These are phyloP conservation scores for Harringtonia aguacate DNA, from an alignment of 2,329 filamentous ascomycete species.

Conservation along the genomic window DNA sequence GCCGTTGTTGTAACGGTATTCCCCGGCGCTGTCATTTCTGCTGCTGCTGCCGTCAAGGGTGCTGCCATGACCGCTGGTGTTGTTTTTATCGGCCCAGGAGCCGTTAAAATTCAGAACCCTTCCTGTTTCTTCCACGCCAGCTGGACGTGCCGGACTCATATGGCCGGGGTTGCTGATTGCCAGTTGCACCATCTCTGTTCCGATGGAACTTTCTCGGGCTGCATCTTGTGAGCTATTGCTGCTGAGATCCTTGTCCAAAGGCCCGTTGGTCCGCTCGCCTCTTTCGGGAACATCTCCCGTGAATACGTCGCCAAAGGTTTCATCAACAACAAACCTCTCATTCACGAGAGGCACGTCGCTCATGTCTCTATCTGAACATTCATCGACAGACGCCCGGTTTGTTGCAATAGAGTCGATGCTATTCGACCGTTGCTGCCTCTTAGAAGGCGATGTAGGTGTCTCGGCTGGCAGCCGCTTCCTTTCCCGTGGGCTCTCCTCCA, in stretches of 20 bases:
- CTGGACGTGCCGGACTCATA: neutral
- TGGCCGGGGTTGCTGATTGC: constrained; percentile 1
- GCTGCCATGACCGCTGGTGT: neutral
- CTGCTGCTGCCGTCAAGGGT: neutral
- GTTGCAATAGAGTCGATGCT: constrained; percentile 36
- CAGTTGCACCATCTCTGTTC: constrained; percentile 11
- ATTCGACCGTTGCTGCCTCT: constrained; percentile 33
- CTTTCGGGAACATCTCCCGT: no score
- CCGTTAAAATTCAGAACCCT: no score
- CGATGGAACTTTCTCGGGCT: neutral
- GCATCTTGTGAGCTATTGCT: neutral
- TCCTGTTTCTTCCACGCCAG: neutral
- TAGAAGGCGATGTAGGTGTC: constrained; percentile 25
- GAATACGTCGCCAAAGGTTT: neutral
- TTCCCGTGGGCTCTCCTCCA: constrained; percentile 15
- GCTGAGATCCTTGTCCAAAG: no score
- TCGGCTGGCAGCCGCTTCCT: constrained; percentile 15
- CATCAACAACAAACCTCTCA: constrained; percentile 3
- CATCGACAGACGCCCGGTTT: constrained; percentile 29
- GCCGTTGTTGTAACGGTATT: neutral
- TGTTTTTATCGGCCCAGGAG: no score
- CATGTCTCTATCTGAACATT: constrained; percentile 21
- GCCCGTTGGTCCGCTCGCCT: no score
- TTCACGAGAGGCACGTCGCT: constrained; percentile 7
- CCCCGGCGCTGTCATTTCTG: neutral